Evolutionary conservation across 1,139 yeast species (phyloP), one percentile per base, ranked within the genome.

Genomic region (Arxiozyma telluris): DNA sequence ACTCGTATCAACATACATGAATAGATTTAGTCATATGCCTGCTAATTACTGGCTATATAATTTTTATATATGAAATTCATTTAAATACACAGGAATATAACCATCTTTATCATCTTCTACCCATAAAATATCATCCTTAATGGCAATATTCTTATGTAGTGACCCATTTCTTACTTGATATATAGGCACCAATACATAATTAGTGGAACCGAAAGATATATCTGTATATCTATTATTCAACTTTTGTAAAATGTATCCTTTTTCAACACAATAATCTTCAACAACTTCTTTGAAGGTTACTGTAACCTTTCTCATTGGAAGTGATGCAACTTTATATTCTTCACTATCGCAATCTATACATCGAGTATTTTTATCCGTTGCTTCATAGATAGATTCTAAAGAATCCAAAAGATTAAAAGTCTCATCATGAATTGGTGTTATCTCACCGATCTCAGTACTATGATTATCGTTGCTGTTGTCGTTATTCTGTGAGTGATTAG

Each of bases 91-190:
- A 0, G 79, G 78, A 49, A 61, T 61, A 57, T 67, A 73, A 1
- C 34, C 39, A 4, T 63, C 63, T 3, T 62, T 66, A 2, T 55
- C 60, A 5, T 53, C 50, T 47, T 60, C 62, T 3, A 73, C 60
- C 74, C 78, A 80, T 39, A 79, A 57, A 0, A 78, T 77, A 56
- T 80, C 81, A 48, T 76, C 76, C 44, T 72, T 72, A 27, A 80
- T 67, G 52, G 67, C 67, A 17, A 66, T 57, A 9, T 42, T 52
- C 8, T 42, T 44, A 7, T 39, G 50, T 6, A 48, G 44, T 6
- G 41, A 43, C n/a, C 45, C 53, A 9, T 53, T 53, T 7, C 49
- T 45, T 11, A 72, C 59, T 11, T 59, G 53, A 44, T 63, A 64
- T 7, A 61, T 45, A 5, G 70, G 70, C 1, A 60, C 67, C n/a